Conservation (phyloP, 768 basidiomycete genomes). For the Boletus coccyginus region DNA sequence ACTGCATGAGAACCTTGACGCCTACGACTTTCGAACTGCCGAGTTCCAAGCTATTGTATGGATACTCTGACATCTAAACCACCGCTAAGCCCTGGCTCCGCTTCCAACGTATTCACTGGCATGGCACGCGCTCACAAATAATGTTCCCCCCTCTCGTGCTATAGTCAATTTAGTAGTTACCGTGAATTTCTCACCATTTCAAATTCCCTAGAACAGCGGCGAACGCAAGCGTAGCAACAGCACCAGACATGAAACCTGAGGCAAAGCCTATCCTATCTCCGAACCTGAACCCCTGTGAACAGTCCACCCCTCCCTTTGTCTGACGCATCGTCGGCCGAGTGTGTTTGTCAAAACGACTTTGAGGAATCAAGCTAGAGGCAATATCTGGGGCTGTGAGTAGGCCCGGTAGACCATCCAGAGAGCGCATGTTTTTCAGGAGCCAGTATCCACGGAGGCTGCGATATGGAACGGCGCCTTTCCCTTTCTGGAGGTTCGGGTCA, state of each 20-base stretch:
- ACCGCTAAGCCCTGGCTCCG: not conserved
- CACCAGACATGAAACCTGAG: constrained; percentile 19
- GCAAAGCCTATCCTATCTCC: constrained; percentile 9
- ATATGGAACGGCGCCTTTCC: not conserved
- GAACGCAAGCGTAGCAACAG: constrained; percentile 6
- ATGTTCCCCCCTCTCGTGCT: not conserved
- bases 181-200: not conserved
- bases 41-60: not conserved
- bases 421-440: constrained; percentile 44
- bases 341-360: constrained; percentile 20
- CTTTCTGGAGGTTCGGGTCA: constrained; percentile 8
- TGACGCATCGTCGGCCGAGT: constrained; percentile 9
- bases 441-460: constrained; percentile 50
- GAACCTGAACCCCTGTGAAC: not conserved
- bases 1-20: not conserved
- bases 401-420: constrained; percentile 58
- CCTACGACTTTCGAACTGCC: too few relatives aligned
- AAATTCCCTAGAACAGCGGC: constrained; percentile 6
- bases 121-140: too few relatives aligned
- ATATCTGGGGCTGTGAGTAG: constrained; percentile 31
- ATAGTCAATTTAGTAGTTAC: too few relatives aligned
- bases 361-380: constrained; percentile 5
- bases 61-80: not conserved
- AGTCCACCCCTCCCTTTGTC: not conserved
- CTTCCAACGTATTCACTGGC: too few relatives aligned